Conservation (phyloP, 208 protist species). For the Phytomonas sp. region DNA sequence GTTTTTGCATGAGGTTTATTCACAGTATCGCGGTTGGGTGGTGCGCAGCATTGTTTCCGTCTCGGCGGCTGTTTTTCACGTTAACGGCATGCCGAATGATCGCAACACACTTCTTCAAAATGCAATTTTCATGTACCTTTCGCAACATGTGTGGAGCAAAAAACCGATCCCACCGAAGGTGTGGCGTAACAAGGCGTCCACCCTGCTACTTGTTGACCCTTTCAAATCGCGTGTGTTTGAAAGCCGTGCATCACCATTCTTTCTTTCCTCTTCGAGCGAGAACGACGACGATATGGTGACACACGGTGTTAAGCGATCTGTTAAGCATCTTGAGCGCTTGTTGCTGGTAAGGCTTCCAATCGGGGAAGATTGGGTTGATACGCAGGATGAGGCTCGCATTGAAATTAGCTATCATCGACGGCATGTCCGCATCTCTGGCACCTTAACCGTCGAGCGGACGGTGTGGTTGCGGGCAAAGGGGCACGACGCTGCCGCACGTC, state of each 20-base stretch:
- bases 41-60: slow-evolving; percentile 18
- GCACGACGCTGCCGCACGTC: slow-evolving; percentile 18
- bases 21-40: slow-evolving; percentile 7
- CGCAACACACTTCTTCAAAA: slow-evolving; percentile 62
- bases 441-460: slow-evolving; percentile 17
- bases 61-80: slow-evolving; percentile 10
- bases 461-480: slow-evolving; percentile 23
- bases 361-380: slow-evolving; percentile 23
- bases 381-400: slow-evolving; percentile 24
- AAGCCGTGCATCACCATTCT: slow-evolving; percentile 39
- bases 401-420: slow-evolving; percentile 36
- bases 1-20: slow-evolving; percentile 7
- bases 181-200: slow-evolving; percentile 29
- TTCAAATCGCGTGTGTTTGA: slow-evolving; percentile 30
- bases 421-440: slow-evolving; percentile 6
- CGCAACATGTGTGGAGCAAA: slow-evolving; percentile 23
- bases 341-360: slow-evolving; percentile 38
- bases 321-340: slow-evolving; percentile 24
- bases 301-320: slow-evolving; percentile 20
- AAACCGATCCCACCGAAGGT: slow-evolving; percentile 18
- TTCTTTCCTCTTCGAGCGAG: slow-evolving; percentile 11
- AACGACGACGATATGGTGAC: slow-evolving; percentile 19
- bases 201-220: slow-evolving; percentile 53
- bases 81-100: slow-evolving; percentile 18
- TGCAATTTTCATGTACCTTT: slow-evolving; percentile 54